Base-by-base conservation (phyloP, 306 rosid genomes). In the Medicago ruthenica region DNA sequence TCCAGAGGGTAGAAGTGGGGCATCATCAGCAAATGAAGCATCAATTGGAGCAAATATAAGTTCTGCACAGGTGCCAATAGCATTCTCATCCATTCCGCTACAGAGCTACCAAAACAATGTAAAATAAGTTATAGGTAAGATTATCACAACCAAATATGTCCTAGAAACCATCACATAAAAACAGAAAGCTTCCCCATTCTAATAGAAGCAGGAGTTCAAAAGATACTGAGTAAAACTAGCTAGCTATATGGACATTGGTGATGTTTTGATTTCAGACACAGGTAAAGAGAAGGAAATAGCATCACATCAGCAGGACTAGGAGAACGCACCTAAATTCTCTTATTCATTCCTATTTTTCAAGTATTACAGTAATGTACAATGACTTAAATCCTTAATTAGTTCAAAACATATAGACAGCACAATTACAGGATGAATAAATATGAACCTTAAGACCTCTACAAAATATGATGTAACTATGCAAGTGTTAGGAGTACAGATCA, bases 31-130 rank as follows among this genome's bases (percentile, higher is more conserved):
- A 83, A 96, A 96, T 55, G 99, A 92, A 24, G 96, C 97, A 85
- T 96, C 99, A 64, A 96, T 96, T 37, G 99, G 99, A 82, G 99
- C 99, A 74, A 93, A 96, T 60, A 96, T 88, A n/a, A 96, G 97
- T 76, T 96, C 98, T 7, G 99, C 98, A 85, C 96, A 90, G 36
- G 98, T 89, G 71, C 99, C 99, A 31, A 92, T 86, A 68, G 99
- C 98, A 77, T 85, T 92, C 87, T 96, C 99, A 70, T 96, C 99
- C 97, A 96, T 96, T 82, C 99, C 99, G 76, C 99, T 96, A 84
- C 99, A 96, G 47, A 92, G 89, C 99, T 96, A 76, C 80, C 60
- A 70, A 64, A 75, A 71, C 72, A 85, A 71, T 12, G 82, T 68
- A 36, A 75, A 63, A 75, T 69, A 67, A 81, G 79, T 47, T 80